Percentiles rank a stretch among this genome's conserved stretches.
phyloP scores from a whole-genome alignment of 75 land plant genomes.

The Cupressus sempervirens region DNA sequence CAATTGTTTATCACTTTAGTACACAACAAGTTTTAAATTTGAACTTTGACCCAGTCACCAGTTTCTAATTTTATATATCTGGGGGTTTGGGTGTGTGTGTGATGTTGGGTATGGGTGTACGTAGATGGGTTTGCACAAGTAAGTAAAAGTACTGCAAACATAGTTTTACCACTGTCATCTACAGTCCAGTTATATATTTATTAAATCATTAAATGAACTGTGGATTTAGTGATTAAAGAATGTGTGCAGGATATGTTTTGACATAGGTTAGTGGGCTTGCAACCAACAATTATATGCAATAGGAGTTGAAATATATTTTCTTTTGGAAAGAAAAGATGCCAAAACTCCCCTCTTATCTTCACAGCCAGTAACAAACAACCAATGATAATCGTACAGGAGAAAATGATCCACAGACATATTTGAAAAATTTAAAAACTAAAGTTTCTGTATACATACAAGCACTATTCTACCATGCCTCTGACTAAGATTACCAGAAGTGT shows the following conservation, averaged over 20 bases:
- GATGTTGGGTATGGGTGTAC: too few species aligned
- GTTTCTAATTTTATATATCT: neutral
- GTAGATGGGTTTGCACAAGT: too few species aligned
- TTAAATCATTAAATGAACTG: neutral
- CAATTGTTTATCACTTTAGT: neutral
- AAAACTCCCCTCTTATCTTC: neutral
- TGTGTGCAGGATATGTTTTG: conserved; percentile 23
- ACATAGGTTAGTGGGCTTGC: too few species aligned
- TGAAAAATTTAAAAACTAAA: neutral
- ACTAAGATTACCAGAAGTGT: neutral
- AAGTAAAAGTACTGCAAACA: conserved; percentile 22
- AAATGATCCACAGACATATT: neutral
- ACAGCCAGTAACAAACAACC: neutral
- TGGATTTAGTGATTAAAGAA: neutral
- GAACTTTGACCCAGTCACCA: neutral
- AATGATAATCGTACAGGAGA: neutral
- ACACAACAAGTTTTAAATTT: neutral
- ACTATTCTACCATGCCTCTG: neutral
- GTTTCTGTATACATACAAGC: neutral
- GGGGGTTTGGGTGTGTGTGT: too few species aligned
- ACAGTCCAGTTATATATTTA: too few species aligned
- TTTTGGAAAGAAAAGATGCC: neutral
- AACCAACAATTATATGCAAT: neutral
- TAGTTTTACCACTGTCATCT: too few species aligned
- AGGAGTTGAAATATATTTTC: neutral